A percentile compares a stretch with the other conserved stretches of the same genome.
Evolutionary conservation across 2,329 filamentous ascomycete species (phyloP).

Genomic region (Teratosphaeria nubilosa): DNA sequence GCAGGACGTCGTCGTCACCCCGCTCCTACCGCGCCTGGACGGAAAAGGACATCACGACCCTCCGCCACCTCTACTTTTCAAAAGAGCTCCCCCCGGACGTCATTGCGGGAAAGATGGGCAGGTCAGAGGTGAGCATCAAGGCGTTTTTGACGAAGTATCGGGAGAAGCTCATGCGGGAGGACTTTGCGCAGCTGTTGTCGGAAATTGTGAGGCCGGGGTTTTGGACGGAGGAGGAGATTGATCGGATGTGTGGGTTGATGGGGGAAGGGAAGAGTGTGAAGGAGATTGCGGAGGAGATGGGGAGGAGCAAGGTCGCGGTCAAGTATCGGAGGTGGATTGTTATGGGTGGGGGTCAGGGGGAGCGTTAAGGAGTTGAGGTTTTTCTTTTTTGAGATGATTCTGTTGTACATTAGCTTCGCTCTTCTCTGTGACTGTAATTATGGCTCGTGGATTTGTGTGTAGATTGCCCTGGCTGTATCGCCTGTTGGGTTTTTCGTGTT

Average conservation of each 20-base stretch:
- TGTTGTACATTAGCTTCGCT: background rate
- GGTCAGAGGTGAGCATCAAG: background rate
- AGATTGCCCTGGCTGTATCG: no score
- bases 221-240: background rate
- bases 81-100: background rate
- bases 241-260: background rate
- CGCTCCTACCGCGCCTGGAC: background rate
- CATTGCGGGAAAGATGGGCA: background rate
- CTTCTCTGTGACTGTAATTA: background rate
- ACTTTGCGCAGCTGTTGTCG: background rate
- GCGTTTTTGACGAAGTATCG: background rate
- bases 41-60: background rate
- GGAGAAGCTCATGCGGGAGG: background rate
- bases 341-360: background rate
- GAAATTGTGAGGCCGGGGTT: background rate
- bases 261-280: background rate
- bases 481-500: no score
- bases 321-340: background rate
- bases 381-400: background rate
- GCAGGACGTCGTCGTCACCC: background rate
- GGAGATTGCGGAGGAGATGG: background rate
- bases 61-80: background rate
- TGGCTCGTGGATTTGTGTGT: no score
- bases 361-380: background rate
- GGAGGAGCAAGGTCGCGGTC: background rate